Base-by-base conservation (phyloP, 805 yeast species). In the Suhomyces sp. region DNA sequence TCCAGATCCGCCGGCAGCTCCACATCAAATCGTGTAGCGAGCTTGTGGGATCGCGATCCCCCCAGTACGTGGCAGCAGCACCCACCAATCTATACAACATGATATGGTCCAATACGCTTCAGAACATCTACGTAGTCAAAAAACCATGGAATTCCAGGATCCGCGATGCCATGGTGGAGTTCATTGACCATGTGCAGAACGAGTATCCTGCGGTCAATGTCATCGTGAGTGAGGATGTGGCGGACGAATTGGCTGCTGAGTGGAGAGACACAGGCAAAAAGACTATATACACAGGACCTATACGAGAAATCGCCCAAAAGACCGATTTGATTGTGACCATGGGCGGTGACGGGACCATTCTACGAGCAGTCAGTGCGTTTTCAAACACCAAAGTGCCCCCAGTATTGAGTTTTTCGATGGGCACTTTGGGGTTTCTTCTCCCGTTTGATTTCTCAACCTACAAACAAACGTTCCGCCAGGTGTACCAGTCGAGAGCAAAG, bases 261-360 rank as follows among this genome's bases (percentile, higher is more conserved):
- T 55, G 22, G 53, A n/a, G 38, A 40, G 47, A 38, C 17, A 47
- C 56, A 50, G 44, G 47, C 24, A 17, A 41, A 26, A 12, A 29
- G 12, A 44, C 12, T 50, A 46, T 17, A 36, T 83, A 77, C 61
- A 81, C 92, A 0, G 94, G 96, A 0, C 60, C 79, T 3, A 68
- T 68, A 15, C 70, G 74, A 9, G 87, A 84, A 8, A 82, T 90
- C 44, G 78, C 83, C 1, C 60, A 73, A 9, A 88, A 84, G 60
- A 82, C 96, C 0, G 98, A 92, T 64, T 68, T 92, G 44, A 72
- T 92, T 38, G 91, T 92, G 7, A 88, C 97, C 0, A 69, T 92
- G 40, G 98, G 98, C n/a, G 98, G 98, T 17, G 98, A 92, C 68
- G 98, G 98, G 5, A 92, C 97, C 0, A 90, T 90, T 51, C 69